These are phyloP conservation scores for Hygrophorus pudorinus DNA, from an alignment of 768 basidiomycete species.

Conservation along the genomic window DNA sequence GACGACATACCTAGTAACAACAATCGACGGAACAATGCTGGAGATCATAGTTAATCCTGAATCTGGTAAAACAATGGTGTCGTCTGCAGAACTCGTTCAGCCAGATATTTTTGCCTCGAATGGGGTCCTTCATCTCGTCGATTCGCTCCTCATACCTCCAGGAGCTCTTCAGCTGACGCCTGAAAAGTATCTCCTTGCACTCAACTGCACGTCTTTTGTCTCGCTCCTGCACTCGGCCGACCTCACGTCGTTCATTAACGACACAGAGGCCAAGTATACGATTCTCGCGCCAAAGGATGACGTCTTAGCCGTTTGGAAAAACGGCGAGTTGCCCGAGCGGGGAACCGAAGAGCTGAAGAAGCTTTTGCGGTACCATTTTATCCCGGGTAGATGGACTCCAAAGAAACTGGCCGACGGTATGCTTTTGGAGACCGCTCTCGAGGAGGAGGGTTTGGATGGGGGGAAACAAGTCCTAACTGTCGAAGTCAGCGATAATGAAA, in stretches of 20 bases:
- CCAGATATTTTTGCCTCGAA: constrained; percentile 90
- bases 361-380: constrained; percentile 81
- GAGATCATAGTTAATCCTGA: constrained; percentile 46
- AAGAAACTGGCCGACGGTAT: constrained; percentile 63
- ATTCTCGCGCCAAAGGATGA: constrained; percentile 91
- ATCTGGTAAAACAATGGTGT: constrained; percentile 35
- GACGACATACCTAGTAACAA: constrained; percentile 44
- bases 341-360: constrained; percentile 65
- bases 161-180: constrained; percentile 75
- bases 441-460: constrained; percentile 58
- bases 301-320: constrained; percentile 51
- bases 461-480: constrained; percentile 64
- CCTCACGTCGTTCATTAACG: constrained; percentile 60
- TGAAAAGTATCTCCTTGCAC: constrained; percentile 88
- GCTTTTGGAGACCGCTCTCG: constrained; percentile 72
- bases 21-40: constrained; percentile 56
- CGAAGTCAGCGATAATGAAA: constrained; percentile 43
- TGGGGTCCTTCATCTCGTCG: constrained; percentile 88
- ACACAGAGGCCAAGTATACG: constrained; percentile 62
- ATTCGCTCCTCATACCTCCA: constrained; percentile 69
- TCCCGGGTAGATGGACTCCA: constrained; percentile 69
- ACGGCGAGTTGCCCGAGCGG: constrained; percentile 46
- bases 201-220: constrained; percentile 89
- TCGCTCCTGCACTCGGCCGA: constrained; percentile 78
- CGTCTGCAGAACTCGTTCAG: constrained; percentile 51